phyloP scores from a whole-genome alignment of 1,284 basidiomycete species.

The Trametes pubescens region DNA sequence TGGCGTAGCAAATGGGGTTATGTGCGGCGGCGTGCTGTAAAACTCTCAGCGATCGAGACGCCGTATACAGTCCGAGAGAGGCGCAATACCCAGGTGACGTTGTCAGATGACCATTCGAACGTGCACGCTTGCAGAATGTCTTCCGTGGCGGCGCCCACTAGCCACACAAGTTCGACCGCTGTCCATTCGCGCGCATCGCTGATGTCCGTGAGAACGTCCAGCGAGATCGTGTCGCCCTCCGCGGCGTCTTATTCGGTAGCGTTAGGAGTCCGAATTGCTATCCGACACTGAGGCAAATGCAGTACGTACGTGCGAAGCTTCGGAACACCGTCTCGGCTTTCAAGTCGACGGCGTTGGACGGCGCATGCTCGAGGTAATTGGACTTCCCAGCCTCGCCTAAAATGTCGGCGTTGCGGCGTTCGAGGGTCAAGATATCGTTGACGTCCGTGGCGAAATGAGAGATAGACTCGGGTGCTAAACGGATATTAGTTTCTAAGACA shows the following conservation, averaged over 20 bases:
- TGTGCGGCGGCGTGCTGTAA: slow-evolving; percentile 31
- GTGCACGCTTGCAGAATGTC: slow-evolving; percentile 45
- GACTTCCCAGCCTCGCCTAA: slow-evolving; percentile 46
- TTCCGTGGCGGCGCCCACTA: slow-evolving; percentile 53
- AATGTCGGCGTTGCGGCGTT: slow-evolving; percentile 44
- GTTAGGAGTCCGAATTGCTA: slow-evolving; percentile 3
- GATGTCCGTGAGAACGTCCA: slow-evolving; percentile 51
- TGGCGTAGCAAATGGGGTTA: slow-evolving; percentile 32
- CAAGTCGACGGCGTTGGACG: slow-evolving; percentile 65
- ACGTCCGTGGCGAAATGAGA: slow-evolving; percentile 40
- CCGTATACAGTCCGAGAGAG: slow-evolving; percentile 7
- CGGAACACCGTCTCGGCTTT: slow-evolving; percentile 56
- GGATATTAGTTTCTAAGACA: slow-evolving; percentile 63
- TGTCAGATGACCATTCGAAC: slow-evolving; percentile 52
- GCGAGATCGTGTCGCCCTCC: slow-evolving; percentile 54
- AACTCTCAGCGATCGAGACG: background rate
- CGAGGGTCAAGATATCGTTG: slow-evolving; percentile 51
- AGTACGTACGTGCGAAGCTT: slow-evolving; percentile 52
- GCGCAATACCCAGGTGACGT: slow-evolving; percentile 52
- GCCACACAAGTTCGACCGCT: slow-evolving; percentile 50
- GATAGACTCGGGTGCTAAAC: slow-evolving; percentile 48
- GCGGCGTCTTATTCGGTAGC: slow-evolving; percentile 40
- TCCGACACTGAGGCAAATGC: slow-evolving; percentile 1
- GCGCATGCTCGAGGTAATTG: slow-evolving; percentile 55
- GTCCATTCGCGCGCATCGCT: slow-evolving; percentile 34